Conservation (phyloP, 2,329 filamentous ascomycete species). For the Fonsecaea pugnacius region DNA sequence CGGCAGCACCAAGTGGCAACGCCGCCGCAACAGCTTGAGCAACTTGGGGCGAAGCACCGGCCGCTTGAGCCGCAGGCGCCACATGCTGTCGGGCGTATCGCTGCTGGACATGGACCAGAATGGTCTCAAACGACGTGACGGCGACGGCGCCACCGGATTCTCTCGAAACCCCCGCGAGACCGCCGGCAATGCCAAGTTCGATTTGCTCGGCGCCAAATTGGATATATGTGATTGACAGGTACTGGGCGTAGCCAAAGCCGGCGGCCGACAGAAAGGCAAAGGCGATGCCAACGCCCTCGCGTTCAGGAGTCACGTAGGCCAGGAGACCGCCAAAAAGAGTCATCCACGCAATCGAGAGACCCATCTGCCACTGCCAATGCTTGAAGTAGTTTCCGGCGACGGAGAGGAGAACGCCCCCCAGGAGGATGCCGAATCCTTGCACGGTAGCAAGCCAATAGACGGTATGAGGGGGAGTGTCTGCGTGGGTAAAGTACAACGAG, state of each 20-base stretch:
- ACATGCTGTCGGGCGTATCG: too few species aligned
- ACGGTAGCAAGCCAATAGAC: conserved; percentile 5
- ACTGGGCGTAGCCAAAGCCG: conserved; percentile 55
- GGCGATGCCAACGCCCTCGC: conserved; percentile 53
- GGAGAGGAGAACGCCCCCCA: not conserved
- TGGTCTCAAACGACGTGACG: conserved; percentile 49
- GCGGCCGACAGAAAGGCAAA: conserved; percentile 54
- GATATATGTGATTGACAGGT: conserved; percentile 54
- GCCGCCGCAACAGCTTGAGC: too few species aligned
- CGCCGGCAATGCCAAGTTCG: conserved; percentile 53
- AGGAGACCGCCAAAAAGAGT: conserved; percentile 54
- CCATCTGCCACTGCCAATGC: conserved; percentile 53
- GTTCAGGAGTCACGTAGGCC: conserved; percentile 49
- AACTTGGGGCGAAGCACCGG: too few species aligned
- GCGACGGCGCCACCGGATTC: conserved; percentile 51
- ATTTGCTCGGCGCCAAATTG: conserved; percentile 56
- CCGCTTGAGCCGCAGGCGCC: too few species aligned
- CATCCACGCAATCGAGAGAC: conserved; percentile 51
- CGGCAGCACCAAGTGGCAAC: too few species aligned
- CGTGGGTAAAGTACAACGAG: not conserved
- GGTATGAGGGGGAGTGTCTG: not conserved
- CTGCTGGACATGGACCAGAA: conserved; percentile 39
- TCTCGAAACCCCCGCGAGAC: conserved; percentile 50
- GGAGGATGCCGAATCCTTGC: not conserved
- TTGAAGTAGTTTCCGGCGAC: not conserved